Evolutionary conservation across 2,329 filamentous ascomycete species (phyloP).

Genomic region (Penicillium sp.): DNA sequence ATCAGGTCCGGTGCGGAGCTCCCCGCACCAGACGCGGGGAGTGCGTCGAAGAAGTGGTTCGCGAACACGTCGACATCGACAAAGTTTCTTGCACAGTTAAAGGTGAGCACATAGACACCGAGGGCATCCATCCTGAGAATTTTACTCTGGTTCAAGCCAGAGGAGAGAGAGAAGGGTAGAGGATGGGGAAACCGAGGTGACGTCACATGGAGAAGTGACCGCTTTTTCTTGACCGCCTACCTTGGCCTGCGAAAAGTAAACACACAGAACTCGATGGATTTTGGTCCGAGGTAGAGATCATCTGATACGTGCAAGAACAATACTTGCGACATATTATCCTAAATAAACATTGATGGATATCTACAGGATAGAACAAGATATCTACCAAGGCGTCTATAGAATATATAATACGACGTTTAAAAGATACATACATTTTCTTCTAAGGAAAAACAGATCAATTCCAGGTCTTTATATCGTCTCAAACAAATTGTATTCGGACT

Average conservation of each 20-base stretch:
- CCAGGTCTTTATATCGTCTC: too few species aligned
- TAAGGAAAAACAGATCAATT: too few species aligned
- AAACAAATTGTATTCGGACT: too few species aligned
- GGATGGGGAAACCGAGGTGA: constrained; percentile 9
- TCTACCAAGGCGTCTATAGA: too few species aligned
- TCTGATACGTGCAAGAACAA: too few species aligned
- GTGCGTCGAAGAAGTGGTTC: constrained; percentile 62
- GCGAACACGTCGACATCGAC: constrained; percentile 71
- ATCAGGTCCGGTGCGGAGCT: constrained; percentile 60
- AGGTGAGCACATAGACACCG: constrained; percentile 76
- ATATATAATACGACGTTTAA: too few species aligned
- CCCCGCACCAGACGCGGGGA: constrained; percentile 49
- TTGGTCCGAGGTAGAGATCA: neutral
- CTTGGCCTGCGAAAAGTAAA: neutral
- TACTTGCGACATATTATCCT: too few species aligned
- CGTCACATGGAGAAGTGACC: constrained; percentile 10
- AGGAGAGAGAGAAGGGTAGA: neutral
- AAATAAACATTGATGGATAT: too few species aligned
- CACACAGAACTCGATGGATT: neutral
- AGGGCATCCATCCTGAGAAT: constrained; percentile 49
- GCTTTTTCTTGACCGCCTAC: neutral
- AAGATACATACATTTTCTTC: too few species aligned
- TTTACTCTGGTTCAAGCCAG: neutral
- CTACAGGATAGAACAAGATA: too few species aligned
- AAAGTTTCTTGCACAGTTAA: constrained; percentile 76